Evolutionary conservation across 805 yeast species (phyloP).

Genomic region (Starmerella bombicola): DNA sequence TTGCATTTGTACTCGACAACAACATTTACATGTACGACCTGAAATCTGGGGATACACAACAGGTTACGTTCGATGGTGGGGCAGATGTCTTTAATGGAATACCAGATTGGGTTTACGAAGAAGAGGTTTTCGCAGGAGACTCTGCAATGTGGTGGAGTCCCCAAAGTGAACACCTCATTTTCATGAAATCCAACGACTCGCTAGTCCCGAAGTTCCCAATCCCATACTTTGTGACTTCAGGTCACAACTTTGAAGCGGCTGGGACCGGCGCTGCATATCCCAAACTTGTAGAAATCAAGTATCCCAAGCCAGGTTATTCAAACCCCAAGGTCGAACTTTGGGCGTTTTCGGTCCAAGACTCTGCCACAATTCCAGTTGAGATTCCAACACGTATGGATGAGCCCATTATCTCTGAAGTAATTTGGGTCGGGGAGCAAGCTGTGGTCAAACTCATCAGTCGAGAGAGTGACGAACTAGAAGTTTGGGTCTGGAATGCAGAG

Average conservation of each 20-base stretch:
- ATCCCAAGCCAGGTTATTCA: conserved; percentile 72
- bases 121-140: conserved; percentile 64
- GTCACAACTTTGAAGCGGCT: neutral
- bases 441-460: conserved; percentile 52
- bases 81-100: conserved; percentile 66
- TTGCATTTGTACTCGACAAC: conserved; percentile 58
- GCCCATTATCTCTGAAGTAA: conserved; percentile 52
- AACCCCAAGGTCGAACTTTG: conserved; percentile 56
- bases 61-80: conserved; percentile 60
- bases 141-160: conserved; percentile 84
- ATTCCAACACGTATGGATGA: conserved; percentile 19
- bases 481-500: conserved; percentile 41
- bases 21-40: conserved; percentile 46
- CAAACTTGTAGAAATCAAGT: conserved; percentile 46
- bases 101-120: conserved; percentile 93
- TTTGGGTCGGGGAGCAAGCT: conserved; percentile 52
- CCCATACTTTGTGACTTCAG: conserved; percentile 41
- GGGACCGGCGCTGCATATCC: conserved; percentile 37
- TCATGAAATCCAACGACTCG: conserved; percentile 59
- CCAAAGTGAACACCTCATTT: conserved; percentile 49
- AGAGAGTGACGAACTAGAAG: conserved; percentile 51
- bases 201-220: conserved; percentile 59
- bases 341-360: conserved; percentile 33
- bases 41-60: conserved; percentile 27
- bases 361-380: conserved; percentile 11